Evolutionary conservation across 2,329 filamentous ascomycete genomes (phyloP).

Genomic region (Curvularia sp.): DNA sequence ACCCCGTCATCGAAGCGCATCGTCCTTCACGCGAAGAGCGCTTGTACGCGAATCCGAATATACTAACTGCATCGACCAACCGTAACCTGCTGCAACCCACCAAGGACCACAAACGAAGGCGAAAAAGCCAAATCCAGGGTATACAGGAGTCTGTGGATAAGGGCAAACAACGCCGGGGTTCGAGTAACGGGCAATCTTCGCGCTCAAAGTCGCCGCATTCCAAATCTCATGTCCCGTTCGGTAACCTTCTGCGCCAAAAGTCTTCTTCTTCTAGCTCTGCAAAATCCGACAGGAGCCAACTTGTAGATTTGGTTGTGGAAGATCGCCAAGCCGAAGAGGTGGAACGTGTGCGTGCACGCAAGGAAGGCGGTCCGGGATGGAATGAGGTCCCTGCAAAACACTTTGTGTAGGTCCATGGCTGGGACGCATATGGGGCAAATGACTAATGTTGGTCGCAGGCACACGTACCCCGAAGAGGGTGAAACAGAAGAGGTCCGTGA

Average conservation of each 20-base stretch:
- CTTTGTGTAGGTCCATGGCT: conserved; percentile 57
- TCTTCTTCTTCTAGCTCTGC: conserved; percentile 56
- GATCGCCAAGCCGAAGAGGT: conserved; percentile 67
- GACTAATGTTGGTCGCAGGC: conserved; percentile 43
- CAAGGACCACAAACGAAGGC: conserved; percentile 54
- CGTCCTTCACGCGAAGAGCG: conserved; percentile 76
- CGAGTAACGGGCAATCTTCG: conserved; percentile 45
- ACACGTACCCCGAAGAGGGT: conserved; percentile 55
- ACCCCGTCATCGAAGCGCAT: conserved; percentile 88
- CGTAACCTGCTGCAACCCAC: conserved; percentile 62
- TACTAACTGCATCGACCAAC: conserved; percentile 64
- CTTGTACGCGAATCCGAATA: conserved; percentile 58
- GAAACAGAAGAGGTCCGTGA: conserved; percentile 60
- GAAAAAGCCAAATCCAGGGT: conserved; percentile 57
- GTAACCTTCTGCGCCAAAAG: conserved; percentile 54
- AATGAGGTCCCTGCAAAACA: conserved; percentile 63
- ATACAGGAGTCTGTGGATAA: conserved; percentile 53
- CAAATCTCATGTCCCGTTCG: conserved; percentile 44
- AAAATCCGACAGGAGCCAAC: conserved; percentile 66
- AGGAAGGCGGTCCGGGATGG: conserved; percentile 68
- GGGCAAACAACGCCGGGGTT: conserved; percentile 51
- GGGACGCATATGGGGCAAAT: not conserved
- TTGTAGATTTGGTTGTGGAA: conserved; percentile 72
- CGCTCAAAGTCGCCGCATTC: conserved; percentile 46
- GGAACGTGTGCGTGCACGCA: conserved; percentile 67